phyloP scores from a whole-genome alignment of 108 stramenopile genomes.

The Cyclotella choctawhatcheeana region DNA sequence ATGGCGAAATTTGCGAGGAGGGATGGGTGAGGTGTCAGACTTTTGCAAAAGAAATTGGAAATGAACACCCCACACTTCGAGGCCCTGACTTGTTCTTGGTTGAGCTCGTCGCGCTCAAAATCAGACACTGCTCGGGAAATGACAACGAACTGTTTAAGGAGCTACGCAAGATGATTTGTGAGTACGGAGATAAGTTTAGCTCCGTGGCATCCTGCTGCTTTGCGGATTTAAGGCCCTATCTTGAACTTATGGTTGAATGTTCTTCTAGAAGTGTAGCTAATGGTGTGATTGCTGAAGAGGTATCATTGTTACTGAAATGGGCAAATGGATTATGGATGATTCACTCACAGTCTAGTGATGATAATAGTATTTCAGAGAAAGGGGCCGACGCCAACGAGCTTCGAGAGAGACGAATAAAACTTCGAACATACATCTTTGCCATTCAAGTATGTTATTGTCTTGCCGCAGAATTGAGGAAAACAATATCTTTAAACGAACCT shows the following conservation, averaged over 20 bases:
- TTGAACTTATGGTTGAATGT: constrained; percentile 16
- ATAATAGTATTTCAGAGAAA: constrained; percentile 4
- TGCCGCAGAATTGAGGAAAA: constrained; percentile 18
- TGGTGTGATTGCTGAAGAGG: constrained; percentile 18
- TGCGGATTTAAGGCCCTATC: constrained; percentile 69
- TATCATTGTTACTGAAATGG: constrained; percentile 40
- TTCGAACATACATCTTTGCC: constrained; percentile 71
- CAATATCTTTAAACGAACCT: background rate
- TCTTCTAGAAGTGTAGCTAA: background rate
- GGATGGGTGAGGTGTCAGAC: constrained; percentile 35
- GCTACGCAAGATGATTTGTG: constrained; percentile 30
- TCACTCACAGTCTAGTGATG: constrained; percentile 20
- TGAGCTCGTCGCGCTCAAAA: constrained; percentile 53
- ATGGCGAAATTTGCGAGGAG: constrained; percentile 9
- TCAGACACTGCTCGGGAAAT: constrained; percentile 22
- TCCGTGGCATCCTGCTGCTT: constrained; percentile 67
- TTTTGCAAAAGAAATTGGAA: constrained; percentile 29
- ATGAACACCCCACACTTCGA: constrained; percentile 28
- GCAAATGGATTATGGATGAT: constrained; percentile 43
- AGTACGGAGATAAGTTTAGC: constrained; percentile 63
- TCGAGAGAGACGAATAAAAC: constrained; percentile 47
- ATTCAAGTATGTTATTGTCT: constrained; percentile 61
- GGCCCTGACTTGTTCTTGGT: constrained; percentile 64
- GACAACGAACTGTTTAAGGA: constrained; percentile 8
- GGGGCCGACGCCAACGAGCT: constrained; percentile 18